Base-by-base conservation (phyloP, 73 alveolate genomes). In the Paramecium biaurelia region DNA sequence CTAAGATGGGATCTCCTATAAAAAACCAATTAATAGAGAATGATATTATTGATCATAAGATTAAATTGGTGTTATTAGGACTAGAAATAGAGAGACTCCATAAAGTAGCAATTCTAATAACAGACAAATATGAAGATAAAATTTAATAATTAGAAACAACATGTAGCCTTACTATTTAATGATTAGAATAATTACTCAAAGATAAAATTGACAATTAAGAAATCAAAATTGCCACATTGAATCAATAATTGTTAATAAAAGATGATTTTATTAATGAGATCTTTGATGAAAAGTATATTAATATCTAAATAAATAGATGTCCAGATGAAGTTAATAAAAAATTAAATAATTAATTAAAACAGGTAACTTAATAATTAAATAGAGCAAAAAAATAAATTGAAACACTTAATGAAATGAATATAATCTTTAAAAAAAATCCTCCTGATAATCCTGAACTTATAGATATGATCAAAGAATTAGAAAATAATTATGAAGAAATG, bases 221-320 rank as follows among this genome's bases (percentile, higher is more conserved):
- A 32, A 8, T 30, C 15, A 63, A 63, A 63, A 26, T 63, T 23
- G 45, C 49, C 84, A 32, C 84, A 63, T 63, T 63, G 45, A 63
- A 63, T 32, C 45, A 63, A 63, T 24, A 63, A 32, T 63, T 63
- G 84, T 63, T 63, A 23, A 63, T 63, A 9, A 63, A 63, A 32
- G 84, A 63, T 63, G 84, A 63, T 63, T 63, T 63, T 63, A 63
- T 63, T 12, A 63, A 63, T 63, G 84, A 63, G 45, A 63, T 63
- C 12, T 63, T 63, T 63, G 84, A 63, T 26, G 84, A 30, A n/a
- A 63, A 63, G 84, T 63, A 63, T 11, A 2, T 12, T 9, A 63
- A 23, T 63, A 63, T 63, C 0, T 26, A 63, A 63, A 38, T 10
- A 15, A 63, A 12, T 63, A 63, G 84, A 63, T 63, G 49, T 63